These are phyloP conservation scores for Elsinoe australis DNA, from an alignment of 2,329 filamentous ascomycete species.

Conservation along the genomic window DNA sequence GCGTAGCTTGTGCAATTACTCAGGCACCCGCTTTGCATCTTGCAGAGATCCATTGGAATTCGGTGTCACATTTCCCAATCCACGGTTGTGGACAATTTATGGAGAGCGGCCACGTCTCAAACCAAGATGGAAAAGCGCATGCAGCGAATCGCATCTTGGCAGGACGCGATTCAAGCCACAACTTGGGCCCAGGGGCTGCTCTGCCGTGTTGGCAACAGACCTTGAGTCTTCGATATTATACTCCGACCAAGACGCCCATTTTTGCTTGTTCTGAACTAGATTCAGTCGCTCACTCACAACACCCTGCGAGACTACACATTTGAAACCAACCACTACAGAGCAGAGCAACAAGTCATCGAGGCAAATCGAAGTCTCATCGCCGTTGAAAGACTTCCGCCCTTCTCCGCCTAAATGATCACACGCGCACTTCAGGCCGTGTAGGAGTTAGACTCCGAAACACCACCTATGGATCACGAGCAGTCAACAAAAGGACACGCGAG, in stretches of 20 bases:
- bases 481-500: conserved; percentile 16
- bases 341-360: not conserved
- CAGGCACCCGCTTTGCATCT: not conserved
- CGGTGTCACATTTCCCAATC: conserved; percentile 3
- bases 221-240: no score
- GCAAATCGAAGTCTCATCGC: not conserved
- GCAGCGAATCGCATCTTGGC: conserved; percentile 8
- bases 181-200: not conserved
- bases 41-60: not conserved
- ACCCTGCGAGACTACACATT: not conserved
- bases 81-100: not conserved
- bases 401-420: conserved; percentile 15
- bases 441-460: conserved; percentile 4
- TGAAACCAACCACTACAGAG: not conserved
- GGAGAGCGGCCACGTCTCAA: no score
- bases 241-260: not conserved
- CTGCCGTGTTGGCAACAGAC: conserved; percentile 11
- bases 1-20: not conserved
- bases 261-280: conserved; percentile 6
- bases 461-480: conserved; percentile 16
- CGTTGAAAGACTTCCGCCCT: conserved; percentile 4
- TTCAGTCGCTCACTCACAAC: conserved; percentile 1
- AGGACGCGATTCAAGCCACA: conserved; percentile 8
- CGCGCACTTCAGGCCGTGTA: conserved; percentile 6
- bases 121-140: no score